Base-by-base conservation (phyloP, 2,329 filamentous ascomycete species). In the Chaetomium globosum region DNA sequence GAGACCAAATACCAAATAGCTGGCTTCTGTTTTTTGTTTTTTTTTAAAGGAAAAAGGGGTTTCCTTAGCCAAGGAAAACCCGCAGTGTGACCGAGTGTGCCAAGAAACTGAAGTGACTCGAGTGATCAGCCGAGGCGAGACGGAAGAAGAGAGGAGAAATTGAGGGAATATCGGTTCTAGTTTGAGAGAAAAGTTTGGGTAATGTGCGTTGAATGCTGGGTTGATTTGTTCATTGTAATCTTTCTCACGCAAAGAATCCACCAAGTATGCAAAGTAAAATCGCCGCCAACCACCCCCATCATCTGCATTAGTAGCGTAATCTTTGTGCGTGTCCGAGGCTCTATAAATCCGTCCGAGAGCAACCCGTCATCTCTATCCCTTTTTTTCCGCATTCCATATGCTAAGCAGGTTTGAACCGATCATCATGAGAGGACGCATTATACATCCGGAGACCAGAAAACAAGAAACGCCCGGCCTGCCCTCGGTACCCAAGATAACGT, bases 351-450 rank as follows among this genome's bases (percentile, higher is more conserved):
- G 53, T 28, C 59, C 51, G n/a, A 64, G 36, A 67, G 36, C 61
- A 55, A 21, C 23, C 62, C 59, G 23, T 53, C 62, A 30, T 64
- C 61, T 64, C 58, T 64, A 64, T 61, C 59, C 65, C 36, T 48
- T 56, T 64, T 64, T 63, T 60, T 21, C 54, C 58, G 49, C 59
- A 59, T 65, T 59, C 62, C 58, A 52, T 57, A 64, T 66, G 66
- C 67, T 65, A 51, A 56, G 64, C 55, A 61, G 57, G 63, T 68
- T 66, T 66, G 59, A 67, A 67, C 55, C 51, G 57, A 70, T n/a
- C 63, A 69, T 71, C 68, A 68, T 71, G 70, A 71, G 70, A 67
- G 70, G 70, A 71, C n/a, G 70, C 70, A 71, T 71, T 71, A 71
- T 69, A 70, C 67, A 69, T 67, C 59, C 31, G 52, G 52, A 64